Evolutionary conservation across 2,329 filamentous ascomycete species (phyloP), one percentile per base, ranked within the genome.

Genomic region (Fusarium nanum): DNA sequence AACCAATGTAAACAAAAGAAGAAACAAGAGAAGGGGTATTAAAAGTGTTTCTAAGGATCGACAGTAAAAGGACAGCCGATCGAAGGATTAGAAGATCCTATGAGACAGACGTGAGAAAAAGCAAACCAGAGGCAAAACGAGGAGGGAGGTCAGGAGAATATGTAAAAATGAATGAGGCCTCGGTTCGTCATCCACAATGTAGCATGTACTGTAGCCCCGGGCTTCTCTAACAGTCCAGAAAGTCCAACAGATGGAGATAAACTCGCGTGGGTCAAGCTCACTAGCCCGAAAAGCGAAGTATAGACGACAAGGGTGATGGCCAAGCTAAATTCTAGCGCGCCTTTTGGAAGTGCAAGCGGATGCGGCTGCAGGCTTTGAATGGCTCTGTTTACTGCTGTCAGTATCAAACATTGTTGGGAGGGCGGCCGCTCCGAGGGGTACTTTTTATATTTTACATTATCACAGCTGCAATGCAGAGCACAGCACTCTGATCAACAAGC

Each of bases 11-110:
- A 12, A 30, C 37, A 25, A n/a, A 49, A 37, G 40, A n/a, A 59
- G 52, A 49, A 52, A 28, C 50, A 60, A 59, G 49, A 48, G 50
- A 60, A 56, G 27, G 28, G 54, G 30, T 62, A 74, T 57, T 61
- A 63, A 72, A 62, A 59, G 7, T 28, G 49, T 32, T 66, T 64
- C 57, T 57, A 76, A 74, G 67, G 71, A 74, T 71, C 54, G 73
- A 74, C 73, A 55, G 50, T 59, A 56, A 60, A 49, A 48, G 56
- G 57, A 57, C 42, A 56, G 66, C 46, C 54, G 48, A 68, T 34
- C 46, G 55, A 60, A 49, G 46, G 46, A 55, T 30, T 34, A 53
- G 34, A 44, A 28, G 48, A 32, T 50, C 56, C 57, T 44, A 40
- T 41, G 16, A 50, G 44, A 67, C 27, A 65, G 60, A 57, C 50